Evolutionary conservation across 2,329 filamentous ascomycete species (phyloP), one percentile per base, ranked within the genome.

Genomic region (Rugonectria rugulosa): DNA sequence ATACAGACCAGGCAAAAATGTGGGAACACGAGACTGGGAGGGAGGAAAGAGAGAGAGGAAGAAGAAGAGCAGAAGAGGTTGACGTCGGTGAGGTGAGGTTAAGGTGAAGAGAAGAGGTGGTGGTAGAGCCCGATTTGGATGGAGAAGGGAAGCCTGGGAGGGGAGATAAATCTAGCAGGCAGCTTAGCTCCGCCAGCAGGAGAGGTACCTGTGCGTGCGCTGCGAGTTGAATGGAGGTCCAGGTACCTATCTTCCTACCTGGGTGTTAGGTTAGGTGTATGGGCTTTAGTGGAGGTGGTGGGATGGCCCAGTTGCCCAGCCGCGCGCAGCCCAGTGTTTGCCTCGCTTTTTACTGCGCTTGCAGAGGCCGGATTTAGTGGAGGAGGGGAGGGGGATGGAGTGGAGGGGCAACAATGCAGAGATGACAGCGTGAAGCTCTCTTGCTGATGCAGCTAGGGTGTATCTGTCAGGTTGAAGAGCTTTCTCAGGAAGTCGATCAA

Each of bases 71-170:
- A n/a, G 46, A 57, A 51, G 56, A 64, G 61, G 66, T 62, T 61
- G 66, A 66, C 62, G 62, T 63, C 57, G 65, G 62, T 66, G 62
- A 62, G 54, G 64, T 67, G 59, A 63, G 57, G 63, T 61, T 58
- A 62, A 23, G 52, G 53, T 61, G 62, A 60, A 59, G 63, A 58
- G 62, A 63, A 47, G 57, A 38, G 36, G 53, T 14, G 15, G n/a
- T 36, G 32, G 32, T 19, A 36, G 32, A 36, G 32, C 56, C 61
- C 57, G 57, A 57, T 54, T 55, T 50, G 56, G 65, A 62, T 64
- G 61, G 56, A 56, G 60, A 53, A 61, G 45, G 42, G 43, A 34
- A 57, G 17, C 34, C 10, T 9, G 12, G 34, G 34, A 17, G 17
- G 14, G 34, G 42, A 50, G 45, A 54, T 42, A 51, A 59, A 46